Evolutionary conservation across 352 stramenopile species (phyloP), one percentile per base, ranked within the genome.

Genomic region (Globisporangium viniferum): DNA sequence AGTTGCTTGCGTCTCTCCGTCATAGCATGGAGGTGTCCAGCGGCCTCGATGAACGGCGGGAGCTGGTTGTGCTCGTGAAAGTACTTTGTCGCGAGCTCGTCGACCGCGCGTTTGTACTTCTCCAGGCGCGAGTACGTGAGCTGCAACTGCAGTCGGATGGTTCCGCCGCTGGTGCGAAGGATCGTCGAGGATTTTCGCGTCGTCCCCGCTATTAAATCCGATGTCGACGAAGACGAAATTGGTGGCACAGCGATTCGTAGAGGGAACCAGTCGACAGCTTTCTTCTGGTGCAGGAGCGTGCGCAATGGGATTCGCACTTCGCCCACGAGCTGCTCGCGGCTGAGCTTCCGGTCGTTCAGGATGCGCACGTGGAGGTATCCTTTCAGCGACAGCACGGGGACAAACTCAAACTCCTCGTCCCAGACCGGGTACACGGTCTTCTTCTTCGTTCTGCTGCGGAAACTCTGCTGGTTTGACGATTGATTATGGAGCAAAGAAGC

Each of bases 391-490:
- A 88, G 59, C 27, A 93, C 76, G 0, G 82, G 81, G 31, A 70
- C 31, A 35, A 93, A 78, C 58, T 84, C 83, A 54, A 94, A 94
- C 10, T 87, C 79, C 70, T 94, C 84, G 5, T 94, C 81, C 86
- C 86, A 94, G 2, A 91, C 72, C 1, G 86, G 86, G 69, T 89
- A 94, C 70, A 92, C 72, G 49, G 72, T 92, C 67, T 89, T 85
- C 73, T 89, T 89, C 59, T 86, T 79, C 12, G 84, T 94, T 22
- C 75, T 75, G 24, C 81, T 94, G 27, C 84, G 86, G 20, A 88
- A 75, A 12, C 58, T 67, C 39, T 67, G 70, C 39, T 67, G 70
- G n/a, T 33, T 73, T 1, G 59, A 41, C 22, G 44, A 15, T 1
- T 67, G 53, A 1, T 41, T 29, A 2, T 68, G 33, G 20, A 48